Evolutionary conservation across 495 filamentous ascomycete species (phyloP), one percentile per base, ranked within the genome.

Genomic region (Evernia prunastri): DNA sequence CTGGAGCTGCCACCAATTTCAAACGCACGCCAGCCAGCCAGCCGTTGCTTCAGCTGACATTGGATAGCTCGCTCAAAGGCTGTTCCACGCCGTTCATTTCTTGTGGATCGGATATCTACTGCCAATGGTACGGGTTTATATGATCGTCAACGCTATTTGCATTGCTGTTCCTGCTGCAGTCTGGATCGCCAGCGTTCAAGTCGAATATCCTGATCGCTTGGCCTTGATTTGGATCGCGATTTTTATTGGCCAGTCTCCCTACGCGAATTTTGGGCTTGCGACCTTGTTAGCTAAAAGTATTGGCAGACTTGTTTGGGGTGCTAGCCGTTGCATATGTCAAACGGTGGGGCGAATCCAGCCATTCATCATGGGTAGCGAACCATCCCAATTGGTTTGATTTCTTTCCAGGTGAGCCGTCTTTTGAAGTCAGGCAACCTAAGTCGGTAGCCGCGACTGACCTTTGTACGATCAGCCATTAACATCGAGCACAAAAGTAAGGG

Each of bases 171-270:
- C 80, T 10, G 63, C 68, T 11, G 76, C 72, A 6, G 60, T 86
- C 0, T 85, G 83, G 83, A 82, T 86, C 31, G 82, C 61, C 13
- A 79, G 73, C 64, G 81, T 81, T 58, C 73, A 82, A 61, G 69
- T 81, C n/a, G 74, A 78, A 23, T 72, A 76, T 56, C 76, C 79
- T 0, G 61, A 69, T 12, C 75, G 77, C 0, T 73, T 81, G 10
- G 76, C 69, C 4, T 62, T 83, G 20, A 76, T 84, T 59, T 81
- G 80, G 76, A 62, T 78, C 27, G 80, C 80, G 10, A 71, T 86
- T n/a, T 23, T 65, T 36, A 8, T 68, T 13, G 60, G 60, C 58
- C 20, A 36, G 35, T 37, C 5, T 53, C 10, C 37, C 36, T 23
- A 2, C 31, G 42, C 6, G 12, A 23, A 20, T 9, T 23, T 9